Percentiles rank a stretch among this genome's conserved stretches.
These are phyloP conservation scores for Rhexocercosporidium sp. DNA, from an alignment of 2,329 filamentous ascomycete genomes.

Conservation along the genomic window DNA sequence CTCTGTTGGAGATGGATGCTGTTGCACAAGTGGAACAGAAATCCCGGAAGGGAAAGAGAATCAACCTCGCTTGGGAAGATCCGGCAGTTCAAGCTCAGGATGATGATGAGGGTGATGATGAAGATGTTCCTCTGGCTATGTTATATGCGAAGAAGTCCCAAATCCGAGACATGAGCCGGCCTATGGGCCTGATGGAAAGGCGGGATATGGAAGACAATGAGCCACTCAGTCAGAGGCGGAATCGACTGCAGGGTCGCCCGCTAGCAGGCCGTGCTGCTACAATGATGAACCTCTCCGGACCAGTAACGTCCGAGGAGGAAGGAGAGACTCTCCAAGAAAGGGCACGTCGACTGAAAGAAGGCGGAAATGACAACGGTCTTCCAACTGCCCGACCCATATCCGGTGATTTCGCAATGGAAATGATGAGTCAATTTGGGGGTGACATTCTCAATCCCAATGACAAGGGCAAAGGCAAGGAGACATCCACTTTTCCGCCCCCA, in stretches of 20 bases:
- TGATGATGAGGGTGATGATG: conserved; percentile 66
- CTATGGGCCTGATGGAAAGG: conserved; percentile 77
- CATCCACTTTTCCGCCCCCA: conserved; percentile 44
- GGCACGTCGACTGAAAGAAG: conserved; percentile 65
- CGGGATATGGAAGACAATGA: conserved; percentile 92
- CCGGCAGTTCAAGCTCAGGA: conserved; percentile 52
- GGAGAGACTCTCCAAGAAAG: conserved; percentile 72
- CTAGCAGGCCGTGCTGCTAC: conserved; percentile 35
- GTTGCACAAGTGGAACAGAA: conserved; percentile 85
- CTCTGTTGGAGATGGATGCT: conserved; percentile 86
- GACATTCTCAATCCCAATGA: conserved; percentile 46
- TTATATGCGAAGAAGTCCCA: conserved; percentile 64
- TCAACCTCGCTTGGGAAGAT: conserved; percentile 92
- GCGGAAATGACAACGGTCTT: conserved; percentile 47
- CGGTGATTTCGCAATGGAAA: conserved; percentile 69
- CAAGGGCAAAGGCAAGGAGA: conserved; percentile 43
- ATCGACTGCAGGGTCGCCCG: conserved; percentile 37
- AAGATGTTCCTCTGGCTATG: conserved; percentile 87
- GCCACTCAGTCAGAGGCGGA: conserved; percentile 53
- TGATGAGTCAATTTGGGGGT: conserved; percentile 68
- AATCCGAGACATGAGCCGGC: conserved; percentile 60
- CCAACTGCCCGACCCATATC: conserved; percentile 58
- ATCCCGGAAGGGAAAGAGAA: conserved; percentile 73
- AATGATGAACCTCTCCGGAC: conserved; percentile 34
- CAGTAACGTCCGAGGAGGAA: conserved; percentile 46